Evolutionary conservation across 2,329 filamentous ascomycete species (phyloP).

Genomic region (Cladobotryum protrusum): DNA sequence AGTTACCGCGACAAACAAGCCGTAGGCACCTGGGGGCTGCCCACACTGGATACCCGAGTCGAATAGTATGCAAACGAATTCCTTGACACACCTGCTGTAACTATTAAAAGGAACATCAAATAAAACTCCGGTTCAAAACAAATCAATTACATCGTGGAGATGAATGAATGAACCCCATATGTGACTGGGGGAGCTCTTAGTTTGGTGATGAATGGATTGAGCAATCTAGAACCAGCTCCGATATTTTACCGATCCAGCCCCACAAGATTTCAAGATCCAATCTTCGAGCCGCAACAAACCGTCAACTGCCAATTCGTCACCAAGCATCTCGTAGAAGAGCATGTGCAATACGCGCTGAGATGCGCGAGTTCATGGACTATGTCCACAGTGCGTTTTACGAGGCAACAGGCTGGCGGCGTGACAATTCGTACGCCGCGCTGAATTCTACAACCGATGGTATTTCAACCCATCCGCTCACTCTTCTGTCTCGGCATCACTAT

Average conservation of each 20-base stretch:
- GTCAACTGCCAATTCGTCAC: not conserved
- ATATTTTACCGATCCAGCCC: conserved; percentile 2
- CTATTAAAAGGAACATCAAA: conserved; percentile 6
- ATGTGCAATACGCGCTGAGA: conserved; percentile 37
- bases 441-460: conserved; percentile 77
- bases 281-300: not conserved
- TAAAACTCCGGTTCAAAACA: not conserved
- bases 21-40: conserved; percentile 5
- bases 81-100: conserved; percentile 6
- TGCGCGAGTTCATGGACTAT: conserved; percentile 98
- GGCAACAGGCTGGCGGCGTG: conserved; percentile 79
- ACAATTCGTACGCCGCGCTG: conserved; percentile 85
- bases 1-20: not conserved
- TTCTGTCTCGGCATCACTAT: not conserved
- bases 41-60: conserved; percentile 5
- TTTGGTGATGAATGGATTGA: no score
- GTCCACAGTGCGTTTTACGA: conserved; percentile 86
- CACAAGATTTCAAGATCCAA: not conserved
- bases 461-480: conserved; percentile 16
- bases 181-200: not conserved
- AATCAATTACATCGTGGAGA: not conserved
- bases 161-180: not conserved
- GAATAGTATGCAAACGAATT: conserved; percentile 2
- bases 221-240: not conserved
- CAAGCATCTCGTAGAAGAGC: conserved; percentile 12